Base-by-base conservation (phyloP, 768 basidiomycete species). In the Panaeolus cyanescens region DNA sequence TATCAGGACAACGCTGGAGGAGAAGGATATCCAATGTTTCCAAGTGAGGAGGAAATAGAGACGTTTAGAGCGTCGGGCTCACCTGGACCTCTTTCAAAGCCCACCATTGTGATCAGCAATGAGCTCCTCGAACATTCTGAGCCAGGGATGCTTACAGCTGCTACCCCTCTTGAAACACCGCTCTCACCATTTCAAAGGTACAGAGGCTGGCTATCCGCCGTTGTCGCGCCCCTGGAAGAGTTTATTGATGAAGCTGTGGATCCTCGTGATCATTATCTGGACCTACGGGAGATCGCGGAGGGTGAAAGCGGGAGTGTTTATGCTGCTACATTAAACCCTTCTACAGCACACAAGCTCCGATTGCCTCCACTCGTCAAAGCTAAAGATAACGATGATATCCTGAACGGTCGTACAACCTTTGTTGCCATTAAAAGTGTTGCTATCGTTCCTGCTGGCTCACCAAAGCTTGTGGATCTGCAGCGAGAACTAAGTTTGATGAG, bases 341-440 rank as follows among this genome's bases (percentile, higher is more conserved):
- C 62, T 37, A 69, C 72, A 57, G 63, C 74, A 19, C 58, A 72
- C 37, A 77, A 73, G 60, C 76, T 84, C 33, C 73, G 72, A 59
- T 70, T 85, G 1, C 77, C 81, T 4, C 72, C 76, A 2, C 60
- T 70, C 1, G 65, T 80, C 53, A 78, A 77, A 61, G 78, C 76
- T 8, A 71, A 68, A 55, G 81, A 83, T 59, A 63, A 59, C 4
- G 75, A 74, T 9, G 75, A 79, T n/a, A 63, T 77, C 1, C 67
- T 62, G 20, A 74, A 70, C 32, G 75, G 67, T 12, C 70, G 65
- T 50, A 69, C 67, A 20, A 80, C 77, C 31, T 69, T 84, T n/a
- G 86, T 94, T 7, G 93, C 92, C 17, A 88, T 94, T 70, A 94
- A 94, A 77, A 83, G 82, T 61, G 83, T 94, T 36, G 79, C 82